phyloP scores from a whole-genome alignment of 768 basidiomycete genomes.

The Pleurotus tuoliensis region DNA sequence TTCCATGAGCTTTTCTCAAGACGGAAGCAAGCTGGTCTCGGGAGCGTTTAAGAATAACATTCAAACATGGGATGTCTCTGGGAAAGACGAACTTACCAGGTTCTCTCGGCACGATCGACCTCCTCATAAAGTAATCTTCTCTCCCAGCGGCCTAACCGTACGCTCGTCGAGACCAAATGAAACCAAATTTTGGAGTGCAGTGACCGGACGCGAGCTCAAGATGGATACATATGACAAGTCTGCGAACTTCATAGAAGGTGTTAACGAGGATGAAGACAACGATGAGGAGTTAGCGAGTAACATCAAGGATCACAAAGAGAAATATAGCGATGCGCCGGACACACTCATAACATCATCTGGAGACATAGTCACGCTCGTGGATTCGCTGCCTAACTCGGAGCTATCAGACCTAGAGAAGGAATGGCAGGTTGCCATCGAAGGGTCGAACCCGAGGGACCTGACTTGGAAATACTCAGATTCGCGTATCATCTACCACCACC shows the following conservation, averaged over 20 bases:
- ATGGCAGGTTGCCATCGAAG: background rate
- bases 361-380: background rate
- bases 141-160: background rate
- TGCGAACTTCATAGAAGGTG: background rate
- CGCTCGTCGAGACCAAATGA: background rate
- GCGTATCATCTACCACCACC: background rate
- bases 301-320: background rate
- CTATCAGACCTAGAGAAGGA: background rate
- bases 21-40: slow-evolving; percentile 3
- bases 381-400: background rate
- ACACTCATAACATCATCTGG: background rate
- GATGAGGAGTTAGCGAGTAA: background rate
- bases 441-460: background rate
- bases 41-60: slow-evolving; percentile 4
- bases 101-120: background rate
- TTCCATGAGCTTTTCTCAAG: slow-evolving; percentile 1
- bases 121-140: background rate
- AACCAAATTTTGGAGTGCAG: background rate
- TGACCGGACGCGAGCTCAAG: background rate
- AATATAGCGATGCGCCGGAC: background rate
- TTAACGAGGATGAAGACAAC: background rate
- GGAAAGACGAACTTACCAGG: background rate
- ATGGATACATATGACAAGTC: background rate
- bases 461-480: background rate
- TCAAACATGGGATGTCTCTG: slow-evolving; percentile 1